Percentiles rank a stretch among this genome's conserved stretches.
These are phyloP conservation scores for Lunularia cruciata DNA, from an alignment of 225 moss, liverwort and hornwort genomes.

Conservation along the genomic window DNA sequence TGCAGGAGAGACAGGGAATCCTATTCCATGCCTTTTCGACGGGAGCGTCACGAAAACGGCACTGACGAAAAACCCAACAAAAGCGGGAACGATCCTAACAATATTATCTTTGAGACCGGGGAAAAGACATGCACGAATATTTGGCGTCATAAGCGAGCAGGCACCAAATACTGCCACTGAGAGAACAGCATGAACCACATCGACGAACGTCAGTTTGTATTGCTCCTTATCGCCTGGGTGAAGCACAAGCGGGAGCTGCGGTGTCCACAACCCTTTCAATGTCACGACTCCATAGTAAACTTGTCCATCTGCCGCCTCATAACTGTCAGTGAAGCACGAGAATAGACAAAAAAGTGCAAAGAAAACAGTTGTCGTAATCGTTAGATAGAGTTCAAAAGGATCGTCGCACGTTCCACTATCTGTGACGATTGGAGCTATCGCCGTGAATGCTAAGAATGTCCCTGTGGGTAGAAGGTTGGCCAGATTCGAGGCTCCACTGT, in stretches of 20 bases:
- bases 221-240: slow-evolving; percentile 41
- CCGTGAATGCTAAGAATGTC: slow-evolving; percentile 42
- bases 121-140: slow-evolving; percentile 39
- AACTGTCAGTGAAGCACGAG: slow-evolving; percentile 50
- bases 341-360: slow-evolving; percentile 40
- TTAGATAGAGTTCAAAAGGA: slow-evolving; percentile 19
- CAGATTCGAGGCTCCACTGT: slow-evolving; percentile 41
- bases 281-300: slow-evolving; percentile 52
- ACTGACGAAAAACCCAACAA: slow-evolving; percentile 41
- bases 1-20: slow-evolving; percentile 47
- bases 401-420: slow-evolving; percentile 41
- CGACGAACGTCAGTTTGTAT: slow-evolving; percentile 33
- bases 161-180: slow-evolving; percentile 39
- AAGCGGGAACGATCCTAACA: slow-evolving; percentile 34
- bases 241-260: slow-evolving; percentile 34
- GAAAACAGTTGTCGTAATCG: slow-evolving; percentile 19
- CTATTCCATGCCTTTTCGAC: slow-evolving; percentile 43
- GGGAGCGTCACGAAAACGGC: slow-evolving; percentile 38
- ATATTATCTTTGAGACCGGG: slow-evolving; percentile 18
- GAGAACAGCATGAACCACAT: slow-evolving; percentile 40
- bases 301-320: slow-evolving; percentile 42
- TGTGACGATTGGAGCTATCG: slow-evolving; percentile 43
- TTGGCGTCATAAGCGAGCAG: slow-evolving; percentile 45
- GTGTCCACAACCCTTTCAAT: slow-evolving; percentile 43
- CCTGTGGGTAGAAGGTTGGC: slow-evolving; percentile 53